Evolutionary conservation across 805 yeast genomes (phyloP), one percentile per base, ranked within the genome.

Genomic region (Phaffomyces antillensis): DNA sequence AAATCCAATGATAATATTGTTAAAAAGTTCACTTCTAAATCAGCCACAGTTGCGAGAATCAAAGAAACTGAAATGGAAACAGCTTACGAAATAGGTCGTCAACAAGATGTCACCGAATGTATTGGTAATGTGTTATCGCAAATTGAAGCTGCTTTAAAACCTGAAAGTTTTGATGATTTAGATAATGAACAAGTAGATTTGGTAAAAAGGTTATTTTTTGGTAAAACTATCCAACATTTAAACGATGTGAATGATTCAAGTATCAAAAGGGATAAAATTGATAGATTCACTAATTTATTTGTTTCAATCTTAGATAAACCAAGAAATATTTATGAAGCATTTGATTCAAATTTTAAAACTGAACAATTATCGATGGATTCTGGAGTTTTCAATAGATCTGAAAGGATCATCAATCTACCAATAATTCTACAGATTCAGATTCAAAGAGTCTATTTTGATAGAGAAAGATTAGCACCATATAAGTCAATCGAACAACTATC

Each of bases 61-160:
- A 63, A 65, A 40, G 65, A 78, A 5, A 86, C 81, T 49, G 88
- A 83, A 56, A 74, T 84, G 64, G 89, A 79, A 46, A 76, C 81
- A 54, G 81, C 93, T 0, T 70, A 83, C 43, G 90, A 86, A 58
- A 71, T 82, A 57, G 96, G 96, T 3, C 72, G 95, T 52, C 99
- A 93, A 61, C 99, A 93, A 62, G 99, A 93, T 68, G 98, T 93
- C 17, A 89, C 97, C 0, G 99, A 93, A 61, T 91, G 98, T 63
- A 89, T 91, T 57, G 95, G 90, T 44, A 93, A 93, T 61, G 97
- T 93, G 8, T 71, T 90, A 13, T 86, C 83, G 51, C 98, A 91
- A 61, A 68, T 93, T 33, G 97, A 91, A 60, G 86, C 95, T 24
- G 95, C 96, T 0, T 72, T 86, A 46, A 79, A 75, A 41, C 95